phyloP scores from a whole-genome alignment of 2,329 filamentous ascomycete species.

The Waltergamsia citrina region DNA sequence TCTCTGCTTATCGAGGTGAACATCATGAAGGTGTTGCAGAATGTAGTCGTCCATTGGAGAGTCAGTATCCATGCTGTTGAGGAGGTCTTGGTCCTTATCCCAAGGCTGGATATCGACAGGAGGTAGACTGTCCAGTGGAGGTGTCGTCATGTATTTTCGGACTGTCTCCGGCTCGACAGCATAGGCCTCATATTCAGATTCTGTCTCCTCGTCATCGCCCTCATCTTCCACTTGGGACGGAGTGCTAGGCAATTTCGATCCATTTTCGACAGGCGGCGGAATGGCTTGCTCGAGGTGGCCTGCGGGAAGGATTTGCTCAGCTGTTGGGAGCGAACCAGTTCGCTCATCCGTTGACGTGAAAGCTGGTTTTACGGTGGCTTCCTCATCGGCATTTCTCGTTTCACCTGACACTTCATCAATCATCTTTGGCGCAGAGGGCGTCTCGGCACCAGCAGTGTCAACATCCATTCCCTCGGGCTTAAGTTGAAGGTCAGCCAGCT shows the following conservation, averaged over 20 bases:
- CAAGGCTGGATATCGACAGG: constrained; percentile 34
- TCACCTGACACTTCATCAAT: not conserved
- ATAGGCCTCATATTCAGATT: constrained; percentile 43
- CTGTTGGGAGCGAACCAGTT: not conserved
- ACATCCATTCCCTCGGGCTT: constrained; percentile 1
- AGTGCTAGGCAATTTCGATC: constrained; percentile 29
- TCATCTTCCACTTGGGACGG: constrained; percentile 39
- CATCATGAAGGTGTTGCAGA: constrained; percentile 30
- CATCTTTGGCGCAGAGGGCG: not conserved
- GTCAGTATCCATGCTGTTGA: constrained; percentile 29
- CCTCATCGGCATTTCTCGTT: not conserved
- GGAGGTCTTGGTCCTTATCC: constrained; percentile 35
- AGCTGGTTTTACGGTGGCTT: not conserved
- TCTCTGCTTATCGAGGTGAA: constrained; percentile 22
- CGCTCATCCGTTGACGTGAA: not conserved
- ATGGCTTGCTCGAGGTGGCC: not conserved
- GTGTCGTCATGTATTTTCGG: constrained; percentile 42
- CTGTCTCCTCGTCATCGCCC: constrained; percentile 43
- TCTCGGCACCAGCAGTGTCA: not conserved
- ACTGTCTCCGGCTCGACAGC: constrained; percentile 38
- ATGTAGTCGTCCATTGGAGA: constrained; percentile 34
- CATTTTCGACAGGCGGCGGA: constrained; percentile 2
- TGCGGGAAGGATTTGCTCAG: not conserved
- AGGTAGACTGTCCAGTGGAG: constrained; percentile 44
- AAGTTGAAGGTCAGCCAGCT: not conserved